Base-by-base conservation (phyloP, 306 rosid genomes). In the Argentina anserina region DNA sequence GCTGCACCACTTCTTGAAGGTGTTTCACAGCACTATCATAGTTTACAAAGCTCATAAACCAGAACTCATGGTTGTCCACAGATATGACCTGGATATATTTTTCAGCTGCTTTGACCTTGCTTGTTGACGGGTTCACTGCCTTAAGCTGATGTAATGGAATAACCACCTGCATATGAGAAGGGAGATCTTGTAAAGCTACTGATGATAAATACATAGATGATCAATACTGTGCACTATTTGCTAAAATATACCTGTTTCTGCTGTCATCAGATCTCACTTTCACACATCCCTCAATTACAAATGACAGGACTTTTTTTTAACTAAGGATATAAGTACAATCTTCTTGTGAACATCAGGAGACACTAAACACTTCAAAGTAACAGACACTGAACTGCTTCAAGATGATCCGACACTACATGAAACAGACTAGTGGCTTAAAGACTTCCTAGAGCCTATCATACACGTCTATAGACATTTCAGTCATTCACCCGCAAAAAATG, bases 21-120 rank as follows among this genome's bases (percentile, higher is more conserved):
- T 82, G 67, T 81, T 90, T 86, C 71, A 88, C 97, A 12, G 99
- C 97, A 63, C 88, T 81, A 75, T 90, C 96, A 56, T 95, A 95
- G 78, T 90, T 39, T 53, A 95, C 88, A 79, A 95, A 92, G 50
- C 99, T 96, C 99, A 95, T 84, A 76, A 95, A 90, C 99, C 99
- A 95, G 79, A 95, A 95, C 75, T 95, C 99, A 69, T 90, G 97
- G 84, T 92, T 95, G 76, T 95, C 99, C 2, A 92, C 90, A 23
- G 99, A 91, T 79, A 95, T 86, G 7, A 90, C 84, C 91, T 89
- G 89, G 58, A 95, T 82, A 84, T 77, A 95, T 53, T 95, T 95
- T 81, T 95, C 99, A 0, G 92, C 83, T 2, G 89, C 26, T 45
- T 95, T 95, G 79, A 78, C 69, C 79, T 75, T 90, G 86, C 99